Base-by-base conservation (phyloP, 768 basidiomycete species). In the Zangia roseola region DNA sequence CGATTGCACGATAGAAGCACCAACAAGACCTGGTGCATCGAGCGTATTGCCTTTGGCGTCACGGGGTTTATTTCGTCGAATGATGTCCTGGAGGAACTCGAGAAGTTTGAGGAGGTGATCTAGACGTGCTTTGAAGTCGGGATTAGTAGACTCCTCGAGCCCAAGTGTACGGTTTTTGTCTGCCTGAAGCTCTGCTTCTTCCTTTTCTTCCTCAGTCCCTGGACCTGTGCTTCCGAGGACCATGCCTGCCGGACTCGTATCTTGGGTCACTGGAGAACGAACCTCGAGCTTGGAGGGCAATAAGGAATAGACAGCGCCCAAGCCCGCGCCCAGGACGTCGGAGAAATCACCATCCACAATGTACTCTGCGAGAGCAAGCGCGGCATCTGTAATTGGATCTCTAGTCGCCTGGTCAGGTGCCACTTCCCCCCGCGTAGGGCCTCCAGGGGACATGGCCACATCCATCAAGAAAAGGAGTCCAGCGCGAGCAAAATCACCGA, bases 341-440 rank as follows among this genome's bases (percentile, higher is more conserved):
- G 93, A 91, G 65, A 97, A 95, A 68, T 97, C 95, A n/a, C 94
- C 91, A 60, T 95, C 91, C 16, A 97, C 78, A 43, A 97, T 90
- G 63, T 92, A 97, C 63, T 94, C 92, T 17, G 91, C 91, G 33
- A 98, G 74, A 8, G 91, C 88, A 36, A 94, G 74, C 1, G 88
- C 88, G 1, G 92, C 91, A 61, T 94, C 92, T 25, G 81, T 81
- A 35, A 91, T 80, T 4, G 93, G 86, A 63, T 95, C 91, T 17
- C 64, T 55, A 19, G 39, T 21, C 2, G 21, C 17, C 9, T 55
- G 44, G 20, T 60, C 55, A 17, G 59, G 40, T 5, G 59, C 58
- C 5, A 52, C 53, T 36, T 72, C 74, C 21, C 70, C 74, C 36
- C 68, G 64, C 33, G 71, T 72, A 52, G 79, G 69, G 50, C 81